Conservation (phyloP, 352 stramenopile species). For the Pythium biforme region DNA sequence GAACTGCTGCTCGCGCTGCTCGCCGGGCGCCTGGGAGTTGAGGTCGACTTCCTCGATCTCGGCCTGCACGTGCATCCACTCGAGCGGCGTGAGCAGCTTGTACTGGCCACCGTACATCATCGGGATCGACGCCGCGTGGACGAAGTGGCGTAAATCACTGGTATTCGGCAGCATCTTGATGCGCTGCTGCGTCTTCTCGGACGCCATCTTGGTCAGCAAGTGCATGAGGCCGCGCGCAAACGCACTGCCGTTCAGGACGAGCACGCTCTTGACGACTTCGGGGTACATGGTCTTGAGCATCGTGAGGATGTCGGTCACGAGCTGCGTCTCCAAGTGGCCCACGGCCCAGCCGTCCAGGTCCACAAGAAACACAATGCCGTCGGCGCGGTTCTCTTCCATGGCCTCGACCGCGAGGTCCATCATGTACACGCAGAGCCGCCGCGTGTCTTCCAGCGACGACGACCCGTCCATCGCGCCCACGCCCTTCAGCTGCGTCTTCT, state of each 20-base stretch:
- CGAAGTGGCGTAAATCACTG: conserved; percentile 47
- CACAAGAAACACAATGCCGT: conserved; percentile 68
- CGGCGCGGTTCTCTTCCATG: conserved; percentile 64
- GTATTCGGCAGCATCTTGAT: conserved; percentile 49
- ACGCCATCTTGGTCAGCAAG: conserved; percentile 50
- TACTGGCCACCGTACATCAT: conserved; percentile 66
- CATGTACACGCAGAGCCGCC: conserved; percentile 69
- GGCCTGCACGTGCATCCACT: conserved; percentile 69
- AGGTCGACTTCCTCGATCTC: conserved; percentile 74
- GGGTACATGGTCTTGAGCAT: conserved; percentile 66
- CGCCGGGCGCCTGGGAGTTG: conserved; percentile 28
- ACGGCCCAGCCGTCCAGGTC: conserved; percentile 53
- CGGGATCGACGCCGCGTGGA: conserved; percentile 47
- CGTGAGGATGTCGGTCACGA: conserved; percentile 63
- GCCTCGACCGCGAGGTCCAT: conserved; percentile 70
- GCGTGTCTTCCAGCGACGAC: conserved; percentile 66
- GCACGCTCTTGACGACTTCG: conserved; percentile 53
- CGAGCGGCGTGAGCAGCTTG: conserved; percentile 41
- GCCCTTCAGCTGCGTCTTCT: conserved; percentile 61
- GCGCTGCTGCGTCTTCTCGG: conserved; percentile 42
- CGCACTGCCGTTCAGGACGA: conserved; percentile 64
- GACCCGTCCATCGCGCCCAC: conserved; percentile 51
- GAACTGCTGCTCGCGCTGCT: conserved; percentile 38
- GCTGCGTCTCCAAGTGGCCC: conserved; percentile 53
- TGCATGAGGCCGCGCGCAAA: conserved; percentile 53